A percentile compares a stretch with the other conserved stretches of the same genome.
Evolutionary conservation across 345 rosid genomes (phyloP).

Genomic region (Eucalyptus erythrocorys): DNA sequence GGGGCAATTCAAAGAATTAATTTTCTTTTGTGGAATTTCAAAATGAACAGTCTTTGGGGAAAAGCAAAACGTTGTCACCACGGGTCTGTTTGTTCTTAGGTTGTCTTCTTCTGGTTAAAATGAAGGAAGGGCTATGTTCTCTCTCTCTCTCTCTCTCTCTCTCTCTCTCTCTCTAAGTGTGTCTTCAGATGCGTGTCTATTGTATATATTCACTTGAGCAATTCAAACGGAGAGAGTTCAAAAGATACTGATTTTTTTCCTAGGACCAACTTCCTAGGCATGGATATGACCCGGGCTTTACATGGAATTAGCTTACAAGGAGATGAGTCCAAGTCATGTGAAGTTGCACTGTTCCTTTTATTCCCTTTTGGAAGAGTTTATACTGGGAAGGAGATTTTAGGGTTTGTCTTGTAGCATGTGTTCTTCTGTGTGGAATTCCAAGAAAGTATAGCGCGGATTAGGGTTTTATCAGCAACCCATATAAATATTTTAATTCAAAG

Average conservation of each 20-base stretch:
- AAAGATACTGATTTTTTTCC: neutral
- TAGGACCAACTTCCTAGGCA: neutral
- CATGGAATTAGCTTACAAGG: neutral
- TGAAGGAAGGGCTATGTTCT: neutral
- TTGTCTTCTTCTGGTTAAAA: conserved; percentile 27
- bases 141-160: neutral
- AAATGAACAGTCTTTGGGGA: neutral
- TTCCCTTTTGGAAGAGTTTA: neutral
- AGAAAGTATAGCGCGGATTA: neutral
- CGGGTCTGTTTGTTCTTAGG: conserved; percentile 16
- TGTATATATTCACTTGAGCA: neutral
- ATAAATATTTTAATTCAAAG: neutral
- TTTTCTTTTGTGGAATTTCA: neutral
- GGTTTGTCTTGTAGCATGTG: neutral
- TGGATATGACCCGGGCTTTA: neutral
- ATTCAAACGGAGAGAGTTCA: conserved; percentile 1
- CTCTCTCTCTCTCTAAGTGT: neutral
- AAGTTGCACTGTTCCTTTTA: conserved; percentile 1
- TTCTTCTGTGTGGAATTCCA: neutral
- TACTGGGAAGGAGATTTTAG: neutral
- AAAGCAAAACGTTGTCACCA: conserved; percentile 40
- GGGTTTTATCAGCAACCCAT: neutral
- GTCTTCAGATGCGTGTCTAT: neutral
- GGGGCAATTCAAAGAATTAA: neutral
- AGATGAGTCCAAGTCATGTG: conserved; percentile 1